Evolutionary conservation across 2,329 filamentous ascomycete genomes (phyloP), one percentile per base, ranked within the genome.

Genomic region (Aspergillus nomiae): DNA sequence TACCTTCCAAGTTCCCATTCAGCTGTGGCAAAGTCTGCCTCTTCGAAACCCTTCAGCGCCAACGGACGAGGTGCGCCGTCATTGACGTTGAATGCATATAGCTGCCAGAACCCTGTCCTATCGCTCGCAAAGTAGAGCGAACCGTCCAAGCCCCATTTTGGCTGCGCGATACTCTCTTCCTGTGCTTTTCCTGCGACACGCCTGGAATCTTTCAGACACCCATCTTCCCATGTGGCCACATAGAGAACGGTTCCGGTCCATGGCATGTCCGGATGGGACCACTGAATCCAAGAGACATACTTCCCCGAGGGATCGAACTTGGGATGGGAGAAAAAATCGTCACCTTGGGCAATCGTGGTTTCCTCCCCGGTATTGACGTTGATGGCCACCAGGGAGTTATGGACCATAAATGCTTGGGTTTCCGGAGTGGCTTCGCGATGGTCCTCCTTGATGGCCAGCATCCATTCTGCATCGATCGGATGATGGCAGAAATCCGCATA

Each of bases 311-410:
- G 77, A 63, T 79, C 84, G 65, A 83, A 86, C 19, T 79, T 79
- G 0, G 85, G 84, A 26, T 80, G 77, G 26, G 78, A 81, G 68
- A 86, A 86, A 58, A 87, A 87, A 67, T 87, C 85, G 3, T 83
- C 80, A 0, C 80, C 83, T 6, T 75, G 63, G 0, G 78, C 76
- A 4, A 85, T 67, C 1, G 79, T 69, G 32, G 70, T 76, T 2
- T 82, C 76, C 10, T 78, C 70, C 1, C 69, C 70, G 12, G 65
- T 65, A 6, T 63, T 59, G 7, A 67, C 60, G 55, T 76, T 64
- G 46, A 78, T 73, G 1, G 69, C 69, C 1, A 77, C 73, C n/a
- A 78, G 46, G 12, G 64, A 67, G 41, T 80, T 75, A n/a, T 71
- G 70, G 10, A 79, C 68, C 51, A 36, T 54, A 10, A 14, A 14